Percentiles rank a stretch among this genome's conserved stretches.
These are phyloP conservation scores for Globisporangium echinulatum DNA, from an alignment of 352 stramenopile genomes.

Conservation along the genomic window DNA sequence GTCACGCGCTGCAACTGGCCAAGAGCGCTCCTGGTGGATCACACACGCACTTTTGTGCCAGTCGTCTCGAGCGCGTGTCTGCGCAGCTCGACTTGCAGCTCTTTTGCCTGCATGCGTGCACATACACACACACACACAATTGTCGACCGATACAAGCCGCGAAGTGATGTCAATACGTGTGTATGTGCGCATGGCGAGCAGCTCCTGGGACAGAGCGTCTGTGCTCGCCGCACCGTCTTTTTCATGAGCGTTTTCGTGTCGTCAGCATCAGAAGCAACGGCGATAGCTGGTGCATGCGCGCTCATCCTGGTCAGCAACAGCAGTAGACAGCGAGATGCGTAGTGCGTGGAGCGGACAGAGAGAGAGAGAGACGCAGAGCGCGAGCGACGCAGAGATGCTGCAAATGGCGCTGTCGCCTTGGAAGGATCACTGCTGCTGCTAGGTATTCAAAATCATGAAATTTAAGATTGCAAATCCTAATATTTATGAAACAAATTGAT, in stretches of 20 bases:
- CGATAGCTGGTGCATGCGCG: too few relatives aligned
- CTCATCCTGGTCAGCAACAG: neutral
- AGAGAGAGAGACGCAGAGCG: neutral
- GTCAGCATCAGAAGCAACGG: neutral
- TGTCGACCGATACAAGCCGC: too few relatives aligned
- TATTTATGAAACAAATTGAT: neutral
- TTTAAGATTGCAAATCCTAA: neutral
- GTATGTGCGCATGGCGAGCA: too few relatives aligned
- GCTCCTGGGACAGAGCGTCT: too few relatives aligned
- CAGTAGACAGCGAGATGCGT: neutral
- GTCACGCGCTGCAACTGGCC: neutral
- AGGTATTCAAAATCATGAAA: neutral
- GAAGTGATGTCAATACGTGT: too few relatives aligned
- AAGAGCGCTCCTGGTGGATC: neutral
- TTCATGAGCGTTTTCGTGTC: slow-evolving; percentile 3
- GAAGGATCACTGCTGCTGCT: too few relatives aligned
- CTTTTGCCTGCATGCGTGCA: slow-evolving; percentile 30
- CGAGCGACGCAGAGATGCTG: too few relatives aligned
- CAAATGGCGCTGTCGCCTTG: too few relatives aligned
- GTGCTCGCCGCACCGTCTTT: neutral
- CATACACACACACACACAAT: neutral
- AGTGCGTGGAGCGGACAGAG: neutral
- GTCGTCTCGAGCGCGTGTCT: slow-evolving; percentile 29
- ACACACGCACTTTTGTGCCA: slow-evolving; percentile 27
- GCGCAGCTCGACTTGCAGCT: slow-evolving; percentile 39